Conservation (phyloP, 441 rosid genomes). For the Populus trichocarpa region DNA sequence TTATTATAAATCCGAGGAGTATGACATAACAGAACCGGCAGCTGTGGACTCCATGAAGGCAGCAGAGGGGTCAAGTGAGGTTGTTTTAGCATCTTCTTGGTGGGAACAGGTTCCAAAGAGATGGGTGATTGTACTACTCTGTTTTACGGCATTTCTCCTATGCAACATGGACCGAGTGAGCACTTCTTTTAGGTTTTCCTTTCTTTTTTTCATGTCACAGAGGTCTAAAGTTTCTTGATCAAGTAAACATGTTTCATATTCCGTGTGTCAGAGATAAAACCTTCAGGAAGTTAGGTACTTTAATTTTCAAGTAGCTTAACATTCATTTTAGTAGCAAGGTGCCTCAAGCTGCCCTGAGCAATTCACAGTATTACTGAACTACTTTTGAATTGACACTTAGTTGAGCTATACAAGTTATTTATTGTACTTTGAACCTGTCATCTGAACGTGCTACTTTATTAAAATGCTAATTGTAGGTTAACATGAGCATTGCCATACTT, state of each 20-base stretch:
- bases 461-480: conserved; percentile 56
- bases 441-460: conserved; percentile 11
- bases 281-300: not conserved
- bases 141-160: conserved; percentile 77
- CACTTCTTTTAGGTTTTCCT: conserved; percentile 8
- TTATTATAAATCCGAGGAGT: conserved; percentile 78
- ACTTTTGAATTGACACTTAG: not conserved
- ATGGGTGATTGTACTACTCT: conserved; percentile 85
- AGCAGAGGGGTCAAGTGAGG: conserved; percentile 55
- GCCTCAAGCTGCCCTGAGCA: conserved; percentile 5
- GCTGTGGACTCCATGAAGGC: conserved; percentile 49
- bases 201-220: conserved; percentile 1
- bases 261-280: not conserved
- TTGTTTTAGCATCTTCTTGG: conserved; percentile 59
- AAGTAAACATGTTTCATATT: not conserved
- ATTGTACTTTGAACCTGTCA: not conserved
- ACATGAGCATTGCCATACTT: conserved; percentile 98
- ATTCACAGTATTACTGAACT: not conserved
- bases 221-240: not conserved
- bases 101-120: conserved; percentile 85
- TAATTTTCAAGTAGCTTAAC: not conserved
- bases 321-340: not conserved
- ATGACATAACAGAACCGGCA: conserved; percentile 50
- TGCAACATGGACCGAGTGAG: conserved; percentile 99
- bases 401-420: not conserved